phyloP scores from a whole-genome alignment of 2,329 filamentous ascomycete species.

The Plenodomus tracheiphilus region DNA sequence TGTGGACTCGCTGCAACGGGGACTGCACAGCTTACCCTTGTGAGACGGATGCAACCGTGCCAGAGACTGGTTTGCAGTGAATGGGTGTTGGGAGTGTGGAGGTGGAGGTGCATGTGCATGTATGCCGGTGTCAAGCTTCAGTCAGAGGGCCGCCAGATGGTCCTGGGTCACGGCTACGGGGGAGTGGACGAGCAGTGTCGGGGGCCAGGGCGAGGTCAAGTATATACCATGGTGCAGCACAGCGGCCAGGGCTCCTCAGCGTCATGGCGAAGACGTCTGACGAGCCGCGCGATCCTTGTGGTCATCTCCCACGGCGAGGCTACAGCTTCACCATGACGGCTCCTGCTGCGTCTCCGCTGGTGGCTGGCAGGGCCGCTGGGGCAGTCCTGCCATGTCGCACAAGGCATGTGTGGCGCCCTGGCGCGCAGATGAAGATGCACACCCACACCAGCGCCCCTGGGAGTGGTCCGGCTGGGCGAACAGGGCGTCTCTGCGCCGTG shows the following conservation, averaged over 20 bases:
- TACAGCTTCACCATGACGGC: slow-evolving; percentile 33
- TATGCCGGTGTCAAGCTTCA: too few relatives aligned
- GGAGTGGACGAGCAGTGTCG: neutral
- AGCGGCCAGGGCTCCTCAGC: slow-evolving; percentile 6
- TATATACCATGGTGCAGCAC: too few relatives aligned
- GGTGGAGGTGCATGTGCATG: neutral
- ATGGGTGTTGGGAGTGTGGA: neutral
- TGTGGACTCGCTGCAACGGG: too few relatives aligned
- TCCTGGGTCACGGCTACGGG: slow-evolving; percentile 28
- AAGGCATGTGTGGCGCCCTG: slow-evolving; percentile 39
- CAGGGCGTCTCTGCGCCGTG: neutral
- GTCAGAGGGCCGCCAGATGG: neutral
- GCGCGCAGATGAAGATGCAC: slow-evolving; percentile 30
- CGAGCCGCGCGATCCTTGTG: slow-evolving; percentile 37
- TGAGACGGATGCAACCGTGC: neutral
- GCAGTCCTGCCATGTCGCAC: slow-evolving; percentile 35
- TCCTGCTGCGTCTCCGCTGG: slow-evolving; percentile 32
- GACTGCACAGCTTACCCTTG: slow-evolving; percentile 17
- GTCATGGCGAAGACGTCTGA: slow-evolving; percentile 29
- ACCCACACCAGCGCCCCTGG: neutral
- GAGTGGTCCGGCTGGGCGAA: neutral
- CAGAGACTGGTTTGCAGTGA: neutral
- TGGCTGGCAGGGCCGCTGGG: slow-evolving; percentile 32
- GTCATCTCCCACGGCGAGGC: slow-evolving; percentile 29
- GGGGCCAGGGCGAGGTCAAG: slow-evolving; percentile 32